Evolutionary conservation across 768 basidiomycete genomes (phyloP).

Genomic region (Boletus insuetus): DNA sequence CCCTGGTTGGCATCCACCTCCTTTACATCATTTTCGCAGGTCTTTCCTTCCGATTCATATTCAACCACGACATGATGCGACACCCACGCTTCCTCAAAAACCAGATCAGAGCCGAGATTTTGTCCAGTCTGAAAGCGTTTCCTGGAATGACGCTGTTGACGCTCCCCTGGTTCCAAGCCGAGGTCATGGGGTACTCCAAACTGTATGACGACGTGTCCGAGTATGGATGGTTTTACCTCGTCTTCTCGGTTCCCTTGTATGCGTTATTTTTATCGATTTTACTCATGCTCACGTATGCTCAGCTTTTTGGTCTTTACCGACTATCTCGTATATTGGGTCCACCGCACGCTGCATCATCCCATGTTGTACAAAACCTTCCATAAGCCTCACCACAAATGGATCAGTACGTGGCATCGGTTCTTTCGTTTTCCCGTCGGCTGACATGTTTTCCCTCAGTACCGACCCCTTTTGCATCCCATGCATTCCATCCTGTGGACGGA

Average conservation of each 20-base stretch:
- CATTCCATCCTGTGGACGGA: constrained; percentile 96
- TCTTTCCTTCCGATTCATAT: constrained; percentile 79
- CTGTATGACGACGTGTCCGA: constrained; percentile 78
- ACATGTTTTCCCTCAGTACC: constrained; percentile 58
- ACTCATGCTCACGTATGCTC: not conserved
- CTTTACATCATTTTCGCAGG: constrained; percentile 91
- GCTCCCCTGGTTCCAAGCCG: constrained; percentile 90
- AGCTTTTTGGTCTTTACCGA: constrained; percentile 89
- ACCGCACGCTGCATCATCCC: constrained; percentile 85
- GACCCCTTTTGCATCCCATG: constrained; percentile 95
- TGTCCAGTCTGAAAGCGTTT: constrained; percentile 68
- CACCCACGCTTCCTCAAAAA: constrained; percentile 93
- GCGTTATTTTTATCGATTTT: constrained; percentile 24
- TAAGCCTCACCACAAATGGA: constrained; percentile 99
- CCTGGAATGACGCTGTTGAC: constrained; percentile 82
- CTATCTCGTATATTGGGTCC: constrained; percentile 95
- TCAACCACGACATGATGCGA: constrained; percentile 93
- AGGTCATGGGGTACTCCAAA: constrained; percentile 80
- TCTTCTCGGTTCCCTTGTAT: constrained; percentile 67
- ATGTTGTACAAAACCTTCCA: constrained; percentile 85
- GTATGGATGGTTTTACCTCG: constrained; percentile 73
- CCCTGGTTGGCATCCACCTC: constrained; percentile 74
- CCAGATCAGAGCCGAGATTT: constrained; percentile 82
- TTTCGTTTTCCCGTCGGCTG: not conserved
- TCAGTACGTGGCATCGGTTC: constrained; percentile 53